Base-by-base conservation (phyloP, 768 basidiomycete genomes). In the Mycena pura region DNA sequence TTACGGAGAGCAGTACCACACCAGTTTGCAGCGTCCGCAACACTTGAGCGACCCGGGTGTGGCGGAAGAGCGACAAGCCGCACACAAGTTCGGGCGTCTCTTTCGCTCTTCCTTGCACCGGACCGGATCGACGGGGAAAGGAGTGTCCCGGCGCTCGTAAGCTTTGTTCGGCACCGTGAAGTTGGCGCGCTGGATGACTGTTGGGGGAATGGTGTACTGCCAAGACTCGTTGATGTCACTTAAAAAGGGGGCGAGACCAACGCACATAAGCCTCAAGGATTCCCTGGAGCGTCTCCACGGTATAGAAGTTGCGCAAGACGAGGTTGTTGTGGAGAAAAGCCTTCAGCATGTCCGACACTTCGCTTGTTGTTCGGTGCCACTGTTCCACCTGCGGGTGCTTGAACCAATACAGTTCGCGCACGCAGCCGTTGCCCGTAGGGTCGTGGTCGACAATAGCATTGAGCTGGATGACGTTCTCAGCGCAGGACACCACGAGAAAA, bases 391-490 rank as follows among this genome's bases (percentile, higher is more conserved):
- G 32, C 22, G 46, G 62, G 31, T 58, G 48, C 15, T 40, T 21
- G 55, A 63, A 57, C 22, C 50, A 32, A 28, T 49, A 63, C 5
- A 63, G 15, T 19, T 25, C 21, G n/a, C 52, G 24, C n/a, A 51
- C 38, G n/a, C 44, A 46, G 21, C 34, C 36, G 32, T 38, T 61
- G 5, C 58, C 29, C 7, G 17, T 38, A 27, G 43, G 40, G 45
- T 48, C 53, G 40, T 53, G 27, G 11, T 21, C 27, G 15, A 53
- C 10, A n/a, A 54, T 31, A 3, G 17, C 24, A 17, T 32, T 43
- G 9, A 47, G 46, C 46, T 47, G 21, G 9, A 28, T 9, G 41
- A 21, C 15, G 10, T n/a, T n/a, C n/a, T 44, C 10, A 44, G 22
- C 9, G 15, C 24, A n/a, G 46, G 19, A 21, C 22, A 6, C 46